Percentiles rank a stretch among this genome's conserved stretches.
phyloP scores from a whole-genome alignment of 2,329 filamentous ascomycete genomes.

The Fusarium sp. region DNA sequence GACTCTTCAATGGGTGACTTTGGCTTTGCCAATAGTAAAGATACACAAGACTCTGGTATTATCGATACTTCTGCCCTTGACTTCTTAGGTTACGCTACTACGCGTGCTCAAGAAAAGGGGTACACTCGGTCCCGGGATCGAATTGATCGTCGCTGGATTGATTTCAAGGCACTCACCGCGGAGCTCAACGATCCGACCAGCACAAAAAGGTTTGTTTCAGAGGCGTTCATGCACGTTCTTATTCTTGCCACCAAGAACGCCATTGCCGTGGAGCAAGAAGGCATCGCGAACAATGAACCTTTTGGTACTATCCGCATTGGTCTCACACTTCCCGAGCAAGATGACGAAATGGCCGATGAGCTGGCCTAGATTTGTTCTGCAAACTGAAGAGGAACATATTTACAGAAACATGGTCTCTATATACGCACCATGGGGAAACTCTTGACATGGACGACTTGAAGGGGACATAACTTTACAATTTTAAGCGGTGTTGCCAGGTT shows the following conservation, averaged over 20 bases:
- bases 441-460: slow-evolving; percentile 2
- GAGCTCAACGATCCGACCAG: slow-evolving; percentile 70
- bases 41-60: slow-evolving; percentile 49
- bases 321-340: slow-evolving; percentile 41
- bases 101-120: slow-evolving; percentile 50
- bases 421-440: not conserved
- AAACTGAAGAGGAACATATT: not conserved
- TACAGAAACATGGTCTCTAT: slow-evolving; percentile 9
- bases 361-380: slow-evolving; percentile 21
- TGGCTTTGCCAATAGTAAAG: slow-evolving; percentile 35
- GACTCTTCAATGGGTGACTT: slow-evolving; percentile 47
- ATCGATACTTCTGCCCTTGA: slow-evolving; percentile 60
- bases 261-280: slow-evolving; percentile 71
- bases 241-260: slow-evolving; percentile 74
- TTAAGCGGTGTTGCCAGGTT: slow-evolving; percentile 6
- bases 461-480: not conserved
- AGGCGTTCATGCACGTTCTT: slow-evolving; percentile 81
- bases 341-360: slow-evolving; percentile 37
- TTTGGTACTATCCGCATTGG: slow-evolving; percentile 63
- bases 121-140: slow-evolving; percentile 48
- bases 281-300: slow-evolving; percentile 48
- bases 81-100: slow-evolving; percentile 59
- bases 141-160: slow-evolving; percentile 60
- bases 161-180: slow-evolving; percentile 77
- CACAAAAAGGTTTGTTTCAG: slow-evolving; percentile 73